Evolutionary conservation across 164 flowering plant genomes (phyloP), one percentile per base, ranked within the genome.

Genomic region (Dillenia turbinata): DNA sequence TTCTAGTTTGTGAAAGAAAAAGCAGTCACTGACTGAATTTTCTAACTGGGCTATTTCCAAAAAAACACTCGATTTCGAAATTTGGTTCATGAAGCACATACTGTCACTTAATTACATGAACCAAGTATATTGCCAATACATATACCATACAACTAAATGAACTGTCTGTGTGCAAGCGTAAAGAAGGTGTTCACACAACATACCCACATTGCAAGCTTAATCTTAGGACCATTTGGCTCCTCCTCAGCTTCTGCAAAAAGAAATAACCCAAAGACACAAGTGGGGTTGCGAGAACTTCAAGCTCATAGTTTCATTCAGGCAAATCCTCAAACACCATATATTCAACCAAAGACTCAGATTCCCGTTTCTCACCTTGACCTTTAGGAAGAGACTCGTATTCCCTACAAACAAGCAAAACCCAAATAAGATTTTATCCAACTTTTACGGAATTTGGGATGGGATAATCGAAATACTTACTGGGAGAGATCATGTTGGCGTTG

Each of bases 201-300:
- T 80, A 90, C 97, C 98, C 98, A 93, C 98, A 93, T 93, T 1
- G 98, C 97, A 65, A 93, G 97, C 77, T 87, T 88, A 73, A 93
- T 62, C 58, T 63, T 76, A 0, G 90, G 87, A 60, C 68, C 79
- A 26, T 47, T 40, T 52, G 74, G 56, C 60, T 73, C 83, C 69
- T 82, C 93, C 66, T 77, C 87, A 45, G 72, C 51, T 4, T 51
- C 75, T 75, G 62, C 70, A 74, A 10, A 14, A 22, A 15, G 11
- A 59, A 24, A 13, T 22, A 3, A 15, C 14, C 46, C 40, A 3
- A 55, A 15, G 2, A 14, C 12, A 8, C 51, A 16, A 33, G 9
- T 1, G n/a, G 26, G 49, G 19, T 19, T 17, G 16, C 12, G 3
- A 59, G 44, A 66, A 44, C 52, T 4, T 8, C 45, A 15, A 45